phyloP scores from a whole-genome alignment of 2,329 filamentous ascomycete genomes.

The Colletotrichum aenigma region DNA sequence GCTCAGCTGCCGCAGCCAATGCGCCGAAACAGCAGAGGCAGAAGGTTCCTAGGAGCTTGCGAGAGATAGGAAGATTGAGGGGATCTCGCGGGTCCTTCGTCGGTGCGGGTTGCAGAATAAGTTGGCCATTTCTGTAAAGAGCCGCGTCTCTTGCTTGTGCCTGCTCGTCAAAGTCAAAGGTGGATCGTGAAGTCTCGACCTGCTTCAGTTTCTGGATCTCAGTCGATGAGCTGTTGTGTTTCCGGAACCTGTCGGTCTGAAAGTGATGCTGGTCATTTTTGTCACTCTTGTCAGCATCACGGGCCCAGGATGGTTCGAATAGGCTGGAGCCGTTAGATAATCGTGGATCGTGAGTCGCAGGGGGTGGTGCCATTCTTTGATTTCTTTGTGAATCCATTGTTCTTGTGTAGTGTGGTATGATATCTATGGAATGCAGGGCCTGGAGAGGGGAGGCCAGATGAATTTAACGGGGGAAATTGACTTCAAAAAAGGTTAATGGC shows the following conservation, averaged over 20 bases:
- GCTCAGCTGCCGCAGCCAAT: constrained; percentile 27
- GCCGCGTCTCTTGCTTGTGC: not conserved
- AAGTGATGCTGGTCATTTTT: not conserved
- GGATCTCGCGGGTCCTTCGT: constrained; percentile 9
- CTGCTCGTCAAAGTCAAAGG: not conserved
- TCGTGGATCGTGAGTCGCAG: not conserved
- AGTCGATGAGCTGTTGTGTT: not conserved
- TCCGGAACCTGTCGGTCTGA: not conserved
- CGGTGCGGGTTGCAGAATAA: not conserved
- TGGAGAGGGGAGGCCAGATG: not conserved
- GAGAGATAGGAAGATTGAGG: not conserved
- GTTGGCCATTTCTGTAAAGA: constrained; percentile 1
- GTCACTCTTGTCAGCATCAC: not conserved
- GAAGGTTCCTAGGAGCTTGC: not conserved
- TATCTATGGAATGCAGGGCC: fast-evolving
- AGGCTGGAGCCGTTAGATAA: not conserved
- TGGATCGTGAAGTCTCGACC: not conserved
- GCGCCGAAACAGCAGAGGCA: constrained; percentile 26
- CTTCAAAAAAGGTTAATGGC: not conserved
- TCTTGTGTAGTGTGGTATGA: not conserved
- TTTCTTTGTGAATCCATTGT: not conserved
- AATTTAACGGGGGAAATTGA: not conserved
- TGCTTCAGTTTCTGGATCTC: not conserved
- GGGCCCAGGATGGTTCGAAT: not conserved
- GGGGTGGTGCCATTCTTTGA: not conserved